Percentiles rank a stretch among this genome's conserved stretches.
These are phyloP conservation scores for Filosporella fistucella DNA, from an alignment of 495 filamentous ascomycete genomes.

Conservation along the genomic window DNA sequence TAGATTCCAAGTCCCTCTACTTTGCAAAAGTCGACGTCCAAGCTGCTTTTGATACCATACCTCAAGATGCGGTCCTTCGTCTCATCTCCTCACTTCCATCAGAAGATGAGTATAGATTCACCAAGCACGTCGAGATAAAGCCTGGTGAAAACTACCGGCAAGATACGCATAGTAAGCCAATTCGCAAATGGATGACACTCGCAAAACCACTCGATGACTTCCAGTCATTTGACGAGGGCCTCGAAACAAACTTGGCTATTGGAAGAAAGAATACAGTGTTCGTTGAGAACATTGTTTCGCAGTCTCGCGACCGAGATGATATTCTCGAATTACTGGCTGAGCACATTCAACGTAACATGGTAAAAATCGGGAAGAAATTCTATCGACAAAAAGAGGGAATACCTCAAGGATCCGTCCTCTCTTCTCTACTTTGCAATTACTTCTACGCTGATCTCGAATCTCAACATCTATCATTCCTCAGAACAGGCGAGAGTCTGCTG, in stretches of 20 bases:
- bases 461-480: constrained; percentile 61
- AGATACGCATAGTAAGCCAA: constrained; percentile 35
- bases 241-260: constrained; percentile 39
- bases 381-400: constrained; percentile 87
- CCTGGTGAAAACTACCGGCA: constrained; percentile 29
- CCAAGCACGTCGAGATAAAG: constrained; percentile 69
- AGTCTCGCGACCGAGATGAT: constrained; percentile 45
- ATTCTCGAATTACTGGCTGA: constrained; percentile 68
- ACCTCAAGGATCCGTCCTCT: constrained; percentile 87
- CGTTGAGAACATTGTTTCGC: constrained; percentile 55
- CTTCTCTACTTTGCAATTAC: constrained; percentile 83
- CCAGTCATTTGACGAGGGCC: constrained; percentile 47
- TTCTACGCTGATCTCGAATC: constrained; percentile 87
- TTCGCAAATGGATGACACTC: constrained; percentile 60
- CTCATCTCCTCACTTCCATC: constrained; percentile 59
- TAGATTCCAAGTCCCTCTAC: constrained; percentile 40
- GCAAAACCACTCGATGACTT: constrained; percentile 49
- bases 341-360: constrained; percentile 76
- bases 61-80: constrained; percentile 66
- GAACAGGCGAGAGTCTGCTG: constrained; percentile 55
- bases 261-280: constrained; percentile 68
- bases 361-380: constrained; percentile 86
- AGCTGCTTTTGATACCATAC: constrained; percentile 93
- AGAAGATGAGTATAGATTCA: constrained; percentile 64
- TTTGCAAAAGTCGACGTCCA: constrained; percentile 93